These are phyloP conservation scores for Glycyrrhiza uralensis DNA, from an alignment of 306 rosid genomes.

Conservation along the genomic window DNA sequence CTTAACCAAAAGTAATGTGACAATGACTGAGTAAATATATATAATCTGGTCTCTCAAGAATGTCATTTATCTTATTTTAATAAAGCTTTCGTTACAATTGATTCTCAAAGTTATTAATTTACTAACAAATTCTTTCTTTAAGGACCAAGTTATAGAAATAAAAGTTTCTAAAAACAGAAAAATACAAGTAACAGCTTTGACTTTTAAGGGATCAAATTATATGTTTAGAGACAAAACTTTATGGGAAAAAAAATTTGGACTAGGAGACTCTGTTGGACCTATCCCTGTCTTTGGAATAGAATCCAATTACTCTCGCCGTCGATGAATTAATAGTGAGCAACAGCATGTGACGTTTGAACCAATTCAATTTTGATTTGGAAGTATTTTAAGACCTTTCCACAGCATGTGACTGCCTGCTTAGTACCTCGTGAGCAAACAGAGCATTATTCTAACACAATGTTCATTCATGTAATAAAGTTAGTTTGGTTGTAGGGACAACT, in stretches of 20 bases:
- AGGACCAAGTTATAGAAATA: too few relatives aligned
- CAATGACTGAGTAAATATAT: neutral
- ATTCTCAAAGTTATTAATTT: neutral
- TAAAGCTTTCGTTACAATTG: neutral
- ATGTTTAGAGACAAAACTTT: too few relatives aligned
- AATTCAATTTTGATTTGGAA: conserved; percentile 4
- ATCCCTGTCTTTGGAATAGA: neutral
- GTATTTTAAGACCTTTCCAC: neutral
- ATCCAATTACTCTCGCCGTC: neutral
- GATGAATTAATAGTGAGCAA: neutral
- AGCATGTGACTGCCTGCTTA: conserved; percentile 8
- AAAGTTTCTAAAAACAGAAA: too few relatives aligned
- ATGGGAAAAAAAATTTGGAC: too few relatives aligned
- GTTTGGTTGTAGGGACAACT: neutral
- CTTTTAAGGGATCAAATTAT: too few relatives aligned
- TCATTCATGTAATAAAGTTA: neutral
- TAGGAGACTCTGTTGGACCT: neutral
- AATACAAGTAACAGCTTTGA: too few relatives aligned
- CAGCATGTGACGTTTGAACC: conserved; percentile 16
- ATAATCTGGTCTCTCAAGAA: neutral
- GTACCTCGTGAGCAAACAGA: neutral
- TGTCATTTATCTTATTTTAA: neutral
- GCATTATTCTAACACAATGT: neutral
- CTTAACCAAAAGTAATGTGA: neutral
- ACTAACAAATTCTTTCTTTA: too few relatives aligned